Evolutionary conservation across 2,329 filamentous ascomycete genomes (phyloP).

Genomic region (Pseudogymnoascus sp.): DNA sequence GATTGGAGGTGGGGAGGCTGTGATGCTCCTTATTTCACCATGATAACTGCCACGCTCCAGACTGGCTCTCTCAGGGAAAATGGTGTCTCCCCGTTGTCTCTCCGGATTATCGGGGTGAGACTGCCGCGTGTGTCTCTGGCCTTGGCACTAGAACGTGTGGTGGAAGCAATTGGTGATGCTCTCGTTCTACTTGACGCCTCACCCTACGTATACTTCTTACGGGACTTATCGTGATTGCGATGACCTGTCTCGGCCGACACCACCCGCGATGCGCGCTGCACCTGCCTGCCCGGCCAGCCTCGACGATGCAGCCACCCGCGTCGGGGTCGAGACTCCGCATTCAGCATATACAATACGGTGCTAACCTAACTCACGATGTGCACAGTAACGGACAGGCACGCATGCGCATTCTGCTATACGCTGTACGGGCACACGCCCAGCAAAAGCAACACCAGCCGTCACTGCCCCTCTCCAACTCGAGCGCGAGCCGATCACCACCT

Average conservation of each 20-base stretch:
- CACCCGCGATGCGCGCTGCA: neutral
- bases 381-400: neutral
- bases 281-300: neutral
- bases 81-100: too few species aligned
- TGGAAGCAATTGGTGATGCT: too few species aligned
- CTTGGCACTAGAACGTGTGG: too few species aligned
- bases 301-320: neutral
- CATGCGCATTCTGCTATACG: too few species aligned
- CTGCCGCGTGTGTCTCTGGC: neutral
- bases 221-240: neutral
- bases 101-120: neutral
- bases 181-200: too few species aligned
- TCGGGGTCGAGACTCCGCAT: neutral
- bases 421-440: too few species aligned
- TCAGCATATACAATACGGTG: too few species aligned
- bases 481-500: neutral
- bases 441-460: neutral
- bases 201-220: too few species aligned
- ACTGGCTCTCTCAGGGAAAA: too few species aligned
- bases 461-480: neutral
- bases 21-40: neutral
- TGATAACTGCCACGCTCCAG: neutral
- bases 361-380: neutral
- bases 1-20: neutral
- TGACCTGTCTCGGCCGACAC: neutral